These are phyloP conservation scores for Amaranthus cruentus DNA, from an alignment of 148 eudicot species.

Conservation along the genomic window DNA sequence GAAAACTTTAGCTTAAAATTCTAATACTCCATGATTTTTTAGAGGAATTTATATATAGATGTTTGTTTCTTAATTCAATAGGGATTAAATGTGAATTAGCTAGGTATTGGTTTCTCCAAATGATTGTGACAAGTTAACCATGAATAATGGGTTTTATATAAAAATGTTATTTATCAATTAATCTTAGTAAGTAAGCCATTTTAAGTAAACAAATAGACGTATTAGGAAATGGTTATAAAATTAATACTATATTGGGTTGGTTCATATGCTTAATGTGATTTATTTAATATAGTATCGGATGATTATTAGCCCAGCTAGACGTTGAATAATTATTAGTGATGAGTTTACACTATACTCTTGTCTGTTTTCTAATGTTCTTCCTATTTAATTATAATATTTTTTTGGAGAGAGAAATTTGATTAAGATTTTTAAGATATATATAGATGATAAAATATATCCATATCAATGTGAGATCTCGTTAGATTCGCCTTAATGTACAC, in stretches of 20 bases:
- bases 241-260: not conserved
- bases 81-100: not conserved
- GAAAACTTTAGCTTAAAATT: not conserved
- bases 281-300: no score
- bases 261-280: constrained; percentile 29
- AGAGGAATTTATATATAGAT: not conserved
- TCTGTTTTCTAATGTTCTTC: no score
- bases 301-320: not conserved
- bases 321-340: constrained; percentile 16
- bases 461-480: no score
- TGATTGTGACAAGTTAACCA: not conserved
- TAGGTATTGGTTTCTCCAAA: not conserved
- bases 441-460: no score
- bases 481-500: no score
- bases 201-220: not conserved
- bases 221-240: not conserved
- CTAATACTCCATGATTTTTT: not conserved
- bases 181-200: not conserved
- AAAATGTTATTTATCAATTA: not conserved
- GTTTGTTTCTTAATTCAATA: not conserved
- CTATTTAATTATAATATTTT: no score
- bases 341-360: no score
- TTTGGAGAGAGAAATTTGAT: no score
- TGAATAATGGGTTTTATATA: not conserved
- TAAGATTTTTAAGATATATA: no score